phyloP scores from a whole-genome alignment of 2,329 filamentous ascomycete species.

The Akanthomyces dipterigenus region DNA sequence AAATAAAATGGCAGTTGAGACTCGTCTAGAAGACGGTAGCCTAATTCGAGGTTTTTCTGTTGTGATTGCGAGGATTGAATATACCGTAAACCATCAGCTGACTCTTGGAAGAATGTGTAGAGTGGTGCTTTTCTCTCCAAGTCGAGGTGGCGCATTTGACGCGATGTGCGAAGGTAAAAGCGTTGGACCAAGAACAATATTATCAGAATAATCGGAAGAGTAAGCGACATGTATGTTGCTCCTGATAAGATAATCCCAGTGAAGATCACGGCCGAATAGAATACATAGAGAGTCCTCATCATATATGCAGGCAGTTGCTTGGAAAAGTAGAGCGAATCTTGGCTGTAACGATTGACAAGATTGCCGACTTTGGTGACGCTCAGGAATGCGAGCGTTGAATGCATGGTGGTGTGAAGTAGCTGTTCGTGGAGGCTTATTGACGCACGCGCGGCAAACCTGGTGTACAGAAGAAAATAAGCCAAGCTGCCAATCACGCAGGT shows the following conservation, averaged over 20 bases:
- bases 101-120: constrained; percentile 22
- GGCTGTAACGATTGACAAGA: not conserved
- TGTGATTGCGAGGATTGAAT: constrained; percentile 30
- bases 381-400: not conserved
- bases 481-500: not conserved
- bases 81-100: constrained; percentile 17
- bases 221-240: constrained; percentile 19
- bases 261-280: not conserved
- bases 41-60: constrained; percentile 15
- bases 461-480: not conserved
- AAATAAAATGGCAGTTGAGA: constrained; percentile 29
- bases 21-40: constrained; percentile 24
- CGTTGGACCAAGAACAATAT: constrained; percentile 21
- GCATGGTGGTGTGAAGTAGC: not conserved
- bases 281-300: not conserved
- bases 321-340: not conserved
- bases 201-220: constrained; percentile 31
- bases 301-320: not conserved
- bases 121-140: constrained; percentile 25
- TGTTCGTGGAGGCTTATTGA: not conserved
- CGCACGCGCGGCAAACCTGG: not conserved
- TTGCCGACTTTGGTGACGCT: not conserved
- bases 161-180: constrained; percentile 25
- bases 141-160: constrained; percentile 15
- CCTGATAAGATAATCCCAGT: not conserved